Evolutionary conservation across 129 eudicot genomes (phyloP).

Genomic region (Helichrysum umbraculigerum): DNA sequence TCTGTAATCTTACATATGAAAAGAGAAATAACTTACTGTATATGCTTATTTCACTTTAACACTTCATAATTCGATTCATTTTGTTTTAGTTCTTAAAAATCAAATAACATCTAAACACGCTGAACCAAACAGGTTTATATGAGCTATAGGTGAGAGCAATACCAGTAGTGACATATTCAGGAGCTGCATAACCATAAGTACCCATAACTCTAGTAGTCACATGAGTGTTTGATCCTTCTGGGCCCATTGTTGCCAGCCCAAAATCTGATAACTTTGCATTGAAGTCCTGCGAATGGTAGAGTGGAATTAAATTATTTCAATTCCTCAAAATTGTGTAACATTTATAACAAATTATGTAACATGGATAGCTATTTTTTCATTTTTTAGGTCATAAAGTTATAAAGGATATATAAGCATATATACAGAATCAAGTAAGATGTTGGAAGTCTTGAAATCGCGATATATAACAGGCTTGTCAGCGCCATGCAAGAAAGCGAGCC

Average conservation of each 20-base stretch:
- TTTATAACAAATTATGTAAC: neutral
- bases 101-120: neutral
- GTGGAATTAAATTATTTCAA: neutral
- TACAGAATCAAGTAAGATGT: constrained; percentile 91
- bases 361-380: neutral
- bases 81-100: neutral
- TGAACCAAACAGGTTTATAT: neutral
- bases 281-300: constrained; percentile 48
- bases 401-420: constrained; percentile 35
- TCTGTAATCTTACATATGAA: neutral
- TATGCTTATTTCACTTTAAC: too few relatives aligned
- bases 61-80: too few relatives aligned
- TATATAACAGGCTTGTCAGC: constrained; percentile 95
- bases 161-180: constrained; percentile 89
- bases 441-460: constrained; percentile 95
- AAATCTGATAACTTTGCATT: constrained; percentile 83
- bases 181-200: constrained; percentile 94
- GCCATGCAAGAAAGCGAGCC: constrained; percentile 89
- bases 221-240: constrained; percentile 87
- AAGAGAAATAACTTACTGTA: neutral
- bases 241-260: constrained; percentile 89
- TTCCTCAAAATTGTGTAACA: too few relatives aligned
- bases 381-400: neutral
- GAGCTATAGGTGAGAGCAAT: neutral
- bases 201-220: constrained; percentile 93